Evolutionary conservation across 164 flowering plant species (phyloP).

Genomic region (Berberis vulgaris): DNA sequence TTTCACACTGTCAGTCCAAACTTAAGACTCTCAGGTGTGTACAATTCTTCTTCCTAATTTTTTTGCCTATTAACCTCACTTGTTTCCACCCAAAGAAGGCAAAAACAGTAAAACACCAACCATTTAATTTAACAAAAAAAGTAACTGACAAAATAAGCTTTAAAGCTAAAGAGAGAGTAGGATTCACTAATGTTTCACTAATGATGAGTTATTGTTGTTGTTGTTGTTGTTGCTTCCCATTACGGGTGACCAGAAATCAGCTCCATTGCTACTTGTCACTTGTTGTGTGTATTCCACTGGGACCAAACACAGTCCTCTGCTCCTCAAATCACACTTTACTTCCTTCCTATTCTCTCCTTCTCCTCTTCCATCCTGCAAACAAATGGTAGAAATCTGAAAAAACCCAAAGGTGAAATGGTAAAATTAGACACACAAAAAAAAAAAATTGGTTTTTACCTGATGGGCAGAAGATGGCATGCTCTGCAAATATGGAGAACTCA

Average conservation of each 20-base stretch:
- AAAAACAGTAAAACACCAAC: not conserved
- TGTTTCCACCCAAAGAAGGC: not conserved
- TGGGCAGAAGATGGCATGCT: no score
- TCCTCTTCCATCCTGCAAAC: slow-evolving; percentile 2
- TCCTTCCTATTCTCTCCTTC: slow-evolving; percentile 13
- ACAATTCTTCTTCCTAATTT: no score
- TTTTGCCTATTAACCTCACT: no score
- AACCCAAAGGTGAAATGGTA: not conserved
- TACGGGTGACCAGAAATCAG: slow-evolving; percentile 75
- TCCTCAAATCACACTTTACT: slow-evolving; percentile 37
- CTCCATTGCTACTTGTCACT: slow-evolving; percentile 59
- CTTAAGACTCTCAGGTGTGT: no score
- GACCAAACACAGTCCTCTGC: slow-evolving; percentile 69
- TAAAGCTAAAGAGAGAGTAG: not conserved
- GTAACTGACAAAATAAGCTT: not conserved
- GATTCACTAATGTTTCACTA: slow-evolving; percentile 3
- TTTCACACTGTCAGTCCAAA: no score
- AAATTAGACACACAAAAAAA: not conserved
- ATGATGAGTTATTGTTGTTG: not conserved
- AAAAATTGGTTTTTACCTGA: not conserved
- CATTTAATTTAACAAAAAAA: not conserved
- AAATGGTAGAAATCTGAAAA: not conserved
- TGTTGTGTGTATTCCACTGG: slow-evolving; percentile 48
- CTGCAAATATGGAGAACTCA: no score
- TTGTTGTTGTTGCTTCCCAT: slow-evolving; percentile 21